Evolutionary conservation across 768 basidiomycete genomes (phyloP), one percentile per base, ranked within the genome.

Genomic region (Leccinum aurantiacum): DNA sequence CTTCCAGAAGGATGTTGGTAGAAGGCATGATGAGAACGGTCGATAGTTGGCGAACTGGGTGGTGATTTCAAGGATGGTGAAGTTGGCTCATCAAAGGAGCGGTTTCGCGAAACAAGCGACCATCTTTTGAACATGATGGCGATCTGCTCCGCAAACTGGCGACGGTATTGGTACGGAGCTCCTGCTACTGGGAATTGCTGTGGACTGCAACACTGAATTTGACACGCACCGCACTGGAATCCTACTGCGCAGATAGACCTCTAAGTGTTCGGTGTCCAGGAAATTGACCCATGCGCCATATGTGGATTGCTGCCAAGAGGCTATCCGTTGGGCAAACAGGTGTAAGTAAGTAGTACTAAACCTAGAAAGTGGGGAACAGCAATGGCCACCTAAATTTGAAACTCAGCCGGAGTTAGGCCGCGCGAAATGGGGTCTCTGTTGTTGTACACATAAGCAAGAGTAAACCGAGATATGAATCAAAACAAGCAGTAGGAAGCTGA

Each of bases 1-100:
- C 72, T 73, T 17, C 71, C 73, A 13, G 66, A 64, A 29, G 64
- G 56, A 19, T 64, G 62, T 13, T 63, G 70, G 44, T 64, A 62
- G 10, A 59, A 60, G 3, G 56, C 1, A 22, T 33, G 64, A 8
- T 3, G 44, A 3, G 19, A 46, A 19, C 6, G 5, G 3, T 19
- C 59, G 17, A 47, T 24, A 22, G 63, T 52, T 0, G 66, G 66
- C 3, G 70, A 73, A 25, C 49, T 54, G 14, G 63, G 61, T 14
- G 67, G 50, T 1, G 65, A 61, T 14, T 54, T 57, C 29, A 60
- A 35, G 15, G 19, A 19, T 19, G 70, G 60, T 3, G 62, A 66
- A 7, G 56, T 19, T 37, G 60, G 62, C 6, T 57, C 44, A 19
- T 46, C 44, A 11, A 46, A 59, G 2, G 51, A 52, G 22, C 59